A percentile compares a stretch with the other conserved stretches of the same genome.
Evolutionary conservation across 1,284 basidiomycete species (phyloP).

Genomic region (Cutaneotrichosporon arboriforme): DNA sequence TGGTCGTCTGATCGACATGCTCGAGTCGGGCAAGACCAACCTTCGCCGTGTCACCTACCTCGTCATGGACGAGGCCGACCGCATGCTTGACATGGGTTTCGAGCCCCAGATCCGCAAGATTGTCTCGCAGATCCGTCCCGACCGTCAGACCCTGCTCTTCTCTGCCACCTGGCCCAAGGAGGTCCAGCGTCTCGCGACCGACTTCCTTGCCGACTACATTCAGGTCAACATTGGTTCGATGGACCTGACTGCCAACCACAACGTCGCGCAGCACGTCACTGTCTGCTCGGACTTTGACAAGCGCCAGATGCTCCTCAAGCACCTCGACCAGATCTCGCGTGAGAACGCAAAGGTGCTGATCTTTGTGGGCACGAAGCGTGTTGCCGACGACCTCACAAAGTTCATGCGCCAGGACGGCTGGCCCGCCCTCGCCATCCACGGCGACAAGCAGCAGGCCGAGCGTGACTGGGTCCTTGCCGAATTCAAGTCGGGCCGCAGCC

Average conservation of each 20-base stretch:
- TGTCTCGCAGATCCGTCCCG: slow-evolving; percentile 90
- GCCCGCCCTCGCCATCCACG: slow-evolving; percentile 97
- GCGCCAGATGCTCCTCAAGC: slow-evolving; percentile 90
- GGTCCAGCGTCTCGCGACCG: slow-evolving; percentile 94
- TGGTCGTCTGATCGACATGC: slow-evolving; percentile 91
- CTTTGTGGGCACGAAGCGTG: slow-evolving; percentile 95
- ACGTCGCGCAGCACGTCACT: slow-evolving; percentile 92
- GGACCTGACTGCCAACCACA: slow-evolving; percentile 97
- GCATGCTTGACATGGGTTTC: slow-evolving; percentile 62
- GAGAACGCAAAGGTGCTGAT: slow-evolving; percentile 99
- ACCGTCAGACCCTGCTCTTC: slow-evolving; percentile 94
- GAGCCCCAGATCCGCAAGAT: slow-evolving; percentile 99
- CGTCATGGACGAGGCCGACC: slow-evolving; percentile 97
- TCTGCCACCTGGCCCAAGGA: slow-evolving; percentile 99
- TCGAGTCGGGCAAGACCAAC: slow-evolving; percentile 94
- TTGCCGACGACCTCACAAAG: slow-evolving; percentile 97
- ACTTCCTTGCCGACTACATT: slow-evolving; percentile 92
- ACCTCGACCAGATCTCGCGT: slow-evolving; percentile 90
- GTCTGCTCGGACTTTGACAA: slow-evolving; percentile 98
- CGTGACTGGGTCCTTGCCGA: slow-evolving; percentile 98
- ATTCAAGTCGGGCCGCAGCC: slow-evolving; percentile 95
- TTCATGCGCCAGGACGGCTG: slow-evolving; percentile 95
- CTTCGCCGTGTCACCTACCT: slow-evolving; percentile 92
- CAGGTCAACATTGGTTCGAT: slow-evolving; percentile 99
- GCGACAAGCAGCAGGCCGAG: slow-evolving; percentile 86